Evolutionary conservation across 495 filamentous ascomycete species (phyloP), one percentile per base, ranked within the genome.

Genomic region (Penicillium subrubescens): DNA sequence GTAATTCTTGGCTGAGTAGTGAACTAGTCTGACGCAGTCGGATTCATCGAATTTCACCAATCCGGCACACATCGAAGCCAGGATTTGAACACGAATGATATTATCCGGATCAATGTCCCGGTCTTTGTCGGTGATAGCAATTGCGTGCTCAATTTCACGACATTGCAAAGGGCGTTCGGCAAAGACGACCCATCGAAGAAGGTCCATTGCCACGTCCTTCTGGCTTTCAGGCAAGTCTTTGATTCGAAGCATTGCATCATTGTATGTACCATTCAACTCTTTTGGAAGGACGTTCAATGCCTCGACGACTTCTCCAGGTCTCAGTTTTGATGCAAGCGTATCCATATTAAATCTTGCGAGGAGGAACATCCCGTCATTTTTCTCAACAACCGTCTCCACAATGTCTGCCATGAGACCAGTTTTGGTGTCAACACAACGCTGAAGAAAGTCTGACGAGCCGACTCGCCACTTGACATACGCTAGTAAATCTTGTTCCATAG

Each of bases 291-390:
- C 41, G 14, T 48, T 31, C 7, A 59, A 29, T 3, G 57, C 57
- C 1, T 59, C 57, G 3, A 46, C 41, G 17, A 59, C 57, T 23
- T 59, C 57, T 6, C 57, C 57, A 19, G 57, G 57, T 12, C 57
- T 41, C 27, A 59, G 46, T n/a, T 59, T 59, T 1, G 57, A 59
- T 3, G 57, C 57, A 21, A 59, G 57, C 2, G 57, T 59, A 23
- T 59, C 57, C 57, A 59, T 59, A 15, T 59, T 59, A 41, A 59
- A 59, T 21, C 48, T 59, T 14, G 57, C 57, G 17, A 59, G 31
- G 6, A 59, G 39, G 29, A 59, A 59, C 57, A 59, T 59, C n/a
- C 57, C 57, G 17, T 46, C 57, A 34, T 59, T 59, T 11, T 59
- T 12, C 33, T 34, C 27, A n/a, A 59, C 57, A 8, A 59, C 57